Base-by-base conservation (phyloP, 23 red algal genomes). In the Chondrus crispus region DNA sequence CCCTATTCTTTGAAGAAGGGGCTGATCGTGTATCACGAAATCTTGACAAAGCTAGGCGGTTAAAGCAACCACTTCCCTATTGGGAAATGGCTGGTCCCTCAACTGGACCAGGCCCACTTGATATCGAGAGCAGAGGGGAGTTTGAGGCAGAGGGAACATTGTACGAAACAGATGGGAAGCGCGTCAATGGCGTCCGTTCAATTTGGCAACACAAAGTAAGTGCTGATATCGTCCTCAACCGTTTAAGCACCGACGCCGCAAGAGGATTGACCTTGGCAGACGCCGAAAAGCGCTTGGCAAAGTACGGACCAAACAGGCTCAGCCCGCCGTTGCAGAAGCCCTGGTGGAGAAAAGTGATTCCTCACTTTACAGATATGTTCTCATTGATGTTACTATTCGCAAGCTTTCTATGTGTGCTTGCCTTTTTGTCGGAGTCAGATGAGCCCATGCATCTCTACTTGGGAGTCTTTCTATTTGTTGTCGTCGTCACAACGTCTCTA, bases 361-460 rank as follows among this genome's bases (percentile, higher is more conserved):
- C 35, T 52, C 75, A 94, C 51, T 94, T 94, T 63, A 88, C 92
- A 20, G 92, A 94, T 45, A 88, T 94, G 36, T 94, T 94, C 49
- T 94, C 92, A 3, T 80, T 94, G 10, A 73, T 94, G 74, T 40
- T 94, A 47, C 92, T 81, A 62, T 72, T 82, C 70, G 92, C 92
- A 2, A 83, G 70, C 2, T 36, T 73, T 6, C 32, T 87, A 42
- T 88, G 83, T 57, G 63, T 82, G 36, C 10, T 82, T 3, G 82
- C 92, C 5, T 82, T 19, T 46, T 36, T 83, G 3, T 19, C 48
- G 9, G 92, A 94, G 28, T 55, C 82, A 4, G 53, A 81, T 68
- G 92, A 94, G 44, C 35, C 82, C 16, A 81, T 94, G 81, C 82
- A 94, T 68, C 68, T 94, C 2, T 94, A 87, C 46, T 75, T 94